Evolutionary conservation across 345 rosid genomes (phyloP).

Genomic region (Citrus cavaleriei): DNA sequence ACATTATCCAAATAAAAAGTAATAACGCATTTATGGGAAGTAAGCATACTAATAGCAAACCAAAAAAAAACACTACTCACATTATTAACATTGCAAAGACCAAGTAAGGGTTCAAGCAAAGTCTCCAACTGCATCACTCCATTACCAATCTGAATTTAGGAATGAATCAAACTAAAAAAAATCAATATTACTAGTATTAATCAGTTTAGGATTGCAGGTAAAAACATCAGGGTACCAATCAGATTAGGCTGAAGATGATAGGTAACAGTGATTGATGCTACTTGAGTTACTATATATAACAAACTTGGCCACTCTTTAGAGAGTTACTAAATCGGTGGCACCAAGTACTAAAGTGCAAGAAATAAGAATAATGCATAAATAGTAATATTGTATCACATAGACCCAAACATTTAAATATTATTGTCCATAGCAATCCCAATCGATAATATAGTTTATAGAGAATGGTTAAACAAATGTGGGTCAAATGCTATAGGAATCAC

Average conservation of each 20-base stretch:
- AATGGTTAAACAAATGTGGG: background rate
- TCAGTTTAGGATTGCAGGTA: background rate
- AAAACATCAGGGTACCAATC: background rate
- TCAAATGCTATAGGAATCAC: background rate
- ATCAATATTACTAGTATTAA: background rate
- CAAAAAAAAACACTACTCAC: constrained; percentile 34
- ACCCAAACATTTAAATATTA: background rate
- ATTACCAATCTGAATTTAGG: constrained; percentile 48
- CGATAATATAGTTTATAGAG: background rate
- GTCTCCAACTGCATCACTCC: constrained; percentile 60
- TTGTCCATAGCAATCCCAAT: background rate
- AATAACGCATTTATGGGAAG: no score
- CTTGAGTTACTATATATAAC: background rate
- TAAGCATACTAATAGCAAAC: no score
- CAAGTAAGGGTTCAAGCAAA: constrained; percentile 62
- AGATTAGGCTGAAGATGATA: background rate
- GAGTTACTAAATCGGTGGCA: background rate
- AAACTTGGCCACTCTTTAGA: background rate
- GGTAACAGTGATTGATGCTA: background rate
- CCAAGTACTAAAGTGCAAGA: background rate
- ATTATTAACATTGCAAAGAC: constrained; percentile 56
- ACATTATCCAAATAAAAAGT: no score
- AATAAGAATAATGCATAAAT: background rate
- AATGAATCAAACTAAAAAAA: constrained; percentile 2
- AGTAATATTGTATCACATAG: background rate